Conservation (phyloP, 371 early-diverging fungal species). For the Rhizopus arrhizus region DNA sequence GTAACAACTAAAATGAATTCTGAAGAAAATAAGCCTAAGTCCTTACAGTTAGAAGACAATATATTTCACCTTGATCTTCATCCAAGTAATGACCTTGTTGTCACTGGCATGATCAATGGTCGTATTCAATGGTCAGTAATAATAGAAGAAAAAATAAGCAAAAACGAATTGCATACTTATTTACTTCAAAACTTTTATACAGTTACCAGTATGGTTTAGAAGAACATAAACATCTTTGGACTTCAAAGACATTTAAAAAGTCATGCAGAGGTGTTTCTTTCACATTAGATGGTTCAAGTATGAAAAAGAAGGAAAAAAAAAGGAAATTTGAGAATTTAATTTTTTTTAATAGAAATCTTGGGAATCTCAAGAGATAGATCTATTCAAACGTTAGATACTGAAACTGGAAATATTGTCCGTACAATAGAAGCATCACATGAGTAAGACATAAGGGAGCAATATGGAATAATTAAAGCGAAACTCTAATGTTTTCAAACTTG, state of each 20-base stretch:
- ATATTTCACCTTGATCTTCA: conserved; percentile 77
- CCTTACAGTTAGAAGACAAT: conserved; percentile 35
- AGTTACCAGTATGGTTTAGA: conserved; percentile 47
- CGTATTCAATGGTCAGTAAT: conserved; percentile 53
- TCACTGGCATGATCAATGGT: conserved; percentile 73
- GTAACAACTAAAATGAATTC: background rate
- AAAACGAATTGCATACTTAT: background rate
- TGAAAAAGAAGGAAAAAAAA: conserved; percentile 2
- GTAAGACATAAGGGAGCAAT: conserved; percentile 40
- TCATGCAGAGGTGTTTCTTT: conserved; percentile 80
- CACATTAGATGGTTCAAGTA: conserved; percentile 68
- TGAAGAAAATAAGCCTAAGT: conserved; percentile 3
- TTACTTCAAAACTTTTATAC: conserved; percentile 15
- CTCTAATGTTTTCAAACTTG: background rate
- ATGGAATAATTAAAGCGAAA: too few species aligned
- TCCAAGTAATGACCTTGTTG: conserved; percentile 65
- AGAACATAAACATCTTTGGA: conserved; percentile 58
- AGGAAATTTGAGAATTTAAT: background rate
- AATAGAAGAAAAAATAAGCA: background rate
- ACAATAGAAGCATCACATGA: conserved; percentile 75
- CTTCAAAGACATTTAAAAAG: conserved; percentile 68
- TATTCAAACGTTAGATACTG: conserved; percentile 71
- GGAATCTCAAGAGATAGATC: conserved; percentile 82
- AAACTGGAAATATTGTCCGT: conserved; percentile 62
- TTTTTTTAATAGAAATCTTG: conserved; percentile 53